A percentile compares a stretch with the other conserved stretches of the same genome.
phyloP scores from a whole-genome alignment of 495 filamentous ascomycete genomes.

The Tuber umbilicatum region DNA sequence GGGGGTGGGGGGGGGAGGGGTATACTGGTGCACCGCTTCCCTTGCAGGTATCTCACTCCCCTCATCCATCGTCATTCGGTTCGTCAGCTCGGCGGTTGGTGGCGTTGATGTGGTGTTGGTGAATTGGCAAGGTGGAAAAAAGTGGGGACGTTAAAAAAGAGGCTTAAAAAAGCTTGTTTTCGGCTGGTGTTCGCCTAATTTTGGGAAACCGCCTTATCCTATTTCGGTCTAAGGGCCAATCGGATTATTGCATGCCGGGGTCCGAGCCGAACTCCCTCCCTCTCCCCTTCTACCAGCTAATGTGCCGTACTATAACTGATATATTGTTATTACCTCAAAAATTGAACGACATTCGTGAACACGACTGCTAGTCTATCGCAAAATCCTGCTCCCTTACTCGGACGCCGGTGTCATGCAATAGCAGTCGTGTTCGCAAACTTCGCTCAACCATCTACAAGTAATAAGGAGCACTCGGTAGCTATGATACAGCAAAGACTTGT shows the following conservation, averaged over 20 bases:
- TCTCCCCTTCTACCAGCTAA: no score
- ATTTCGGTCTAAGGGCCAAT: not conserved
- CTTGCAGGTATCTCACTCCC: conserved; percentile 22
- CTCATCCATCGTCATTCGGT: conserved; percentile 21
- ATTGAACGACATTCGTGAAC: no score
- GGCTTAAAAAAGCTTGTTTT: conserved; percentile 6
- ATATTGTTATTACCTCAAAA: no score
- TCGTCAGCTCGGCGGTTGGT: not conserved
- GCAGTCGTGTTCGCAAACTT: no score
- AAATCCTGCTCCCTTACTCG: no score
- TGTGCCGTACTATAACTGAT: no score
- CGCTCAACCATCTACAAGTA: no score
- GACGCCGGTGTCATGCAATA: no score
- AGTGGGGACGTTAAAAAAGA: conserved; percentile 1
- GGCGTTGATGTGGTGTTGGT: conserved; percentile 4
- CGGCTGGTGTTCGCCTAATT: not conserved
- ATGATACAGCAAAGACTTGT: no score
- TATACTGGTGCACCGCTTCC: conserved; percentile 25
- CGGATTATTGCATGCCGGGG: not conserved
- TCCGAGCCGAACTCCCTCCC: not conserved
- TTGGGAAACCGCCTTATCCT: not conserved
- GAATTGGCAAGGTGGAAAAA: not conserved
- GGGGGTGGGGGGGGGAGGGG: conserved; percentile 6
- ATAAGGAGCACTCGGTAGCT: not conserved
- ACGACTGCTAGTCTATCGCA: no score